phyloP scores from a whole-genome alignment of 441 rosid species.

The Corymbia calophylla region DNA sequence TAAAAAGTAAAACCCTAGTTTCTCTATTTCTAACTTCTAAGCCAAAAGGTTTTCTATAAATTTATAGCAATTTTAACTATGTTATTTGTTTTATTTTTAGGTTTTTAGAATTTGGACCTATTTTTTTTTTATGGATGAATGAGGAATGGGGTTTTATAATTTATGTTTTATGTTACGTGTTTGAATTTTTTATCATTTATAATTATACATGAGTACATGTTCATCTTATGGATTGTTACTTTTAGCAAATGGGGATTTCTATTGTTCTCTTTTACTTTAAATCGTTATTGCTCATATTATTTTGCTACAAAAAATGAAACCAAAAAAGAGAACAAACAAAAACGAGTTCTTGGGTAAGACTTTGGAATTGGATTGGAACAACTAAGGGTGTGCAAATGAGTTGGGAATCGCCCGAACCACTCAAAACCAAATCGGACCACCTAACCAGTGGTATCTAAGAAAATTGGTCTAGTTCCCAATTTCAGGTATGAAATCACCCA shows the following conservation, averaged over 20 bases:
- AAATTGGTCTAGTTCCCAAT: too few species aligned
- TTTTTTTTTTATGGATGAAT: not conserved
- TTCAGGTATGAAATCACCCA: too few species aligned
- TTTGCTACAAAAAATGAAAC: not conserved
- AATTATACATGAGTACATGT: not conserved
- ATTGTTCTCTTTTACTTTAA: not conserved
- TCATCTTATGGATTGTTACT: too few species aligned
- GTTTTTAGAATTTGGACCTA: not conserved
- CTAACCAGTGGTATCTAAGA: too few species aligned
- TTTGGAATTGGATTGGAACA: fast-evolving
- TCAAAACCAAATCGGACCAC: too few species aligned
- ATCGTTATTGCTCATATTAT: not conserved
- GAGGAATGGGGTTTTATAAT: not conserved
- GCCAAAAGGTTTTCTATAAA: fast-evolving
- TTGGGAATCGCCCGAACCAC: too few species aligned
- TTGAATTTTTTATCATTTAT: too few species aligned
- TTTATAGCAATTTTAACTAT: not conserved
- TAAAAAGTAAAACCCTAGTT: not conserved
- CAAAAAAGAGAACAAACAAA: not conserved
- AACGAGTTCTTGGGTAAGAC: not conserved
- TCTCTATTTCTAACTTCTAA: not conserved
- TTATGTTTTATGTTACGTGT: not conserved
- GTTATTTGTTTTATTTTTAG: too few species aligned
- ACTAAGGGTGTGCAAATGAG: too few species aligned
- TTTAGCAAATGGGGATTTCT: too few species aligned